phyloP scores from a whole-genome alignment of 345 rosid genomes.

The Gossypium rotundifolium region DNA sequence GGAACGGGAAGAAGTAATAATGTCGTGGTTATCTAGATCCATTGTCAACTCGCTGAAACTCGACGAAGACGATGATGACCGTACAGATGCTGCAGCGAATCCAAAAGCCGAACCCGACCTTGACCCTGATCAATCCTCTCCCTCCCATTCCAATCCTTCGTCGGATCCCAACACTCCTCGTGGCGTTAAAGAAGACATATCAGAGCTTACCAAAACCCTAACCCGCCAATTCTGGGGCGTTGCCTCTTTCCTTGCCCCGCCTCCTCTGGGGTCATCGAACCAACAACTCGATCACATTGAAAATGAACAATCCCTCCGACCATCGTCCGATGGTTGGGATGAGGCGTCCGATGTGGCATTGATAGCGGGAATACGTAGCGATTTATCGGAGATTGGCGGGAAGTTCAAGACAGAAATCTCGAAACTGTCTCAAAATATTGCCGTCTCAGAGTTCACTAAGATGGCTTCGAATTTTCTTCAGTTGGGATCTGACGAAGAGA shows the following conservation, averaged over 20 bases:
- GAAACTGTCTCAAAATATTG: conserved; percentile 47
- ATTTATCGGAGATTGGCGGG: conserved; percentile 66
- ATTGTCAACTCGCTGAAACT: conserved; percentile 55
- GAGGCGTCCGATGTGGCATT: conserved; percentile 30
- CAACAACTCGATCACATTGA: not conserved
- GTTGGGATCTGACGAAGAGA: conserved; percentile 45
- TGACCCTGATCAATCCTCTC: conserved; percentile 8
- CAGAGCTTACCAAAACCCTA: conserved; percentile 72
- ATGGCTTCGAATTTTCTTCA: conserved; percentile 53
- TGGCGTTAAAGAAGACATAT: conserved; percentile 80
- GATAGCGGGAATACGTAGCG: conserved; percentile 54
- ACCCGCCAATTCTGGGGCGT: conserved; percentile 83
- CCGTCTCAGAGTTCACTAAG: conserved; percentile 63
- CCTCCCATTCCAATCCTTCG: conserved; percentile 13
- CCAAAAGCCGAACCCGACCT: conserved; percentile 12
- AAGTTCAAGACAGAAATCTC: conserved; percentile 62
- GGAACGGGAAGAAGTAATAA: conserved; percentile 4
- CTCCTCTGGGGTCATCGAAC: conserved; percentile 26
- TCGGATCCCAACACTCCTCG: conserved; percentile 34
- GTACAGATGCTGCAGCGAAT: not conserved
- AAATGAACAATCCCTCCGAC: conserved; percentile 8
- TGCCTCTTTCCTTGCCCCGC: conserved; percentile 88
- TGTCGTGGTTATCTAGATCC: conserved; percentile 72
- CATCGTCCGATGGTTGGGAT: conserved; percentile 13
- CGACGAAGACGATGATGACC: conserved; percentile 21